A percentile compares a stretch with the other conserved stretches of the same genome.
Evolutionary conservation across 2,329 filamentous ascomycete species (phyloP).

Genomic region (Trichoderma sp.): DNA sequence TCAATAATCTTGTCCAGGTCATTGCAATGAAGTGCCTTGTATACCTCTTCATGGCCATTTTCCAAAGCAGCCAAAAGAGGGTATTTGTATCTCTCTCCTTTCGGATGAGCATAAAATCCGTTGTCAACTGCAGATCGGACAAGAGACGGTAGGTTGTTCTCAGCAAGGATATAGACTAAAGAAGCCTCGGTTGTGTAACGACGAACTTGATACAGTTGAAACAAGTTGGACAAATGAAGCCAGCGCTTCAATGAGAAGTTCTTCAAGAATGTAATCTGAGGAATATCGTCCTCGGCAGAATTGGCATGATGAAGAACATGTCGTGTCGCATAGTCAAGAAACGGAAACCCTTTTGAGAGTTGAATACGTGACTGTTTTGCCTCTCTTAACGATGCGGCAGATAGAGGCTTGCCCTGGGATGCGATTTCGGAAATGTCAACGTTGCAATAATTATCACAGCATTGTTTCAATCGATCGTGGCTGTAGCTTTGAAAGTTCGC

Average conservation of each 20-base stretch:
- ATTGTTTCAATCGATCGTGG: conserved; percentile 6
- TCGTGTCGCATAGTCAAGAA: conserved; percentile 11
- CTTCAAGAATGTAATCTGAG: not conserved
- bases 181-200: not conserved
- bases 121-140: not conserved
- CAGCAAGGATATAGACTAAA: not conserved
- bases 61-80: not conserved
- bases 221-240: not conserved
- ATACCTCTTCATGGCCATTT: not conserved
- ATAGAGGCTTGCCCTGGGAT: not conserved
- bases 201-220: not conserved
- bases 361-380: not conserved
- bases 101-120: not conserved
- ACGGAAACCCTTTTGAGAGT: not conserved
- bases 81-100: not conserved
- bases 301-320: conserved; percentile 12
- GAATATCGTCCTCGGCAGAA: not conserved
- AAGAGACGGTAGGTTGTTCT: not conserved
- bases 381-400: not conserved
- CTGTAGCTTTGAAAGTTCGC: not conserved
- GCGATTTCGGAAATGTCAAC: not conserved
- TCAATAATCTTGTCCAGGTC: not conserved
- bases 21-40: not conserved
- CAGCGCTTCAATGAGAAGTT: not conserved
- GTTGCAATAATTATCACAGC: conserved; percentile 2